phyloP scores from a whole-genome alignment of 1,284 basidiomycete genomes.

The Ceratobasidium sp. region DNA sequence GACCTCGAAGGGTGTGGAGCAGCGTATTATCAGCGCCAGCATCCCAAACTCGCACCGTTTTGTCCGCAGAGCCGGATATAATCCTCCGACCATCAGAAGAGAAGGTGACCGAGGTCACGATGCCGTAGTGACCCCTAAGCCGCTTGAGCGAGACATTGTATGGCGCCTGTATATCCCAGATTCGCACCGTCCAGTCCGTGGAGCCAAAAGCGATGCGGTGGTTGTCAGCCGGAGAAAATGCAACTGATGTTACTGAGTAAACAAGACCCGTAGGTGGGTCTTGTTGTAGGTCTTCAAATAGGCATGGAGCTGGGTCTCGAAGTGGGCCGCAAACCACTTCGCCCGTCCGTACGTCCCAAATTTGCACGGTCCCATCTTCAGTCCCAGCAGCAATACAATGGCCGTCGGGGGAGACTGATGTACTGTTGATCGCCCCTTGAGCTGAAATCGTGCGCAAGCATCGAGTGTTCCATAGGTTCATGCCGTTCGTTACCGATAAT shows the following conservation, averaged over 20 bases:
- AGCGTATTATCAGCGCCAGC: slow-evolving; percentile 25
- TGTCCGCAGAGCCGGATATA: background rate
- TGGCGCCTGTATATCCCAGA: slow-evolving; percentile 41
- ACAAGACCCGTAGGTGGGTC: too few species aligned
- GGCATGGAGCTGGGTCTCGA: too few species aligned
- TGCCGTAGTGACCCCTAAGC: background rate
- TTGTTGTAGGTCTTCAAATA: too few species aligned
- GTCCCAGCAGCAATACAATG: too few species aligned
- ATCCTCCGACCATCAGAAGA: slow-evolving; percentile 30
- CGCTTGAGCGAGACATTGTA: background rate
- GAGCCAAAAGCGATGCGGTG: too few species aligned
- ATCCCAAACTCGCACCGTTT: slow-evolving; percentile 44
- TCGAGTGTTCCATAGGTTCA: background rate
- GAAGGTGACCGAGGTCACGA: background rate
- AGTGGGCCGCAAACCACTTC: too few species aligned
- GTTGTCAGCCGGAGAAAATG: background rate
- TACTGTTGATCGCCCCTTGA: background rate
- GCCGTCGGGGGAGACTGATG: background rate
- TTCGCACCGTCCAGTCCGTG: background rate
- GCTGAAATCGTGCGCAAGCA: background rate
- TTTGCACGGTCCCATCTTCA: too few species aligned
- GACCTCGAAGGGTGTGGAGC: background rate
- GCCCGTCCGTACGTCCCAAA: too few species aligned
- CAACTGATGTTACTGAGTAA: too few species aligned
- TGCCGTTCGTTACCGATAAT: background rate